These are phyloP conservation scores for Escallonia herrerae DNA, from an alignment of 129 eudicot species.

Conservation along the genomic window DNA sequence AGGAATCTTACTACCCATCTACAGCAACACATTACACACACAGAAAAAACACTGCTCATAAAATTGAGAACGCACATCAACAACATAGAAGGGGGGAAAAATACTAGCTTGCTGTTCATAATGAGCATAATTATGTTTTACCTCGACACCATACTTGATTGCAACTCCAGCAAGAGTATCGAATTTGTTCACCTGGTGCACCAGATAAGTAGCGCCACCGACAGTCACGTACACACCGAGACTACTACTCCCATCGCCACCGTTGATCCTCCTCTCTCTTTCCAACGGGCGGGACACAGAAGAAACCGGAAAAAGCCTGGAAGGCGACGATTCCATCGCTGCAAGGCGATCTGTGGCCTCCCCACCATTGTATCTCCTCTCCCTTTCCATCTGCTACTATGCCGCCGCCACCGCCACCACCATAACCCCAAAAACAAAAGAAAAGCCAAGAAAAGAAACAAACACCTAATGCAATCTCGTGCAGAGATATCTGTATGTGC, in stretches of 20 bases:
- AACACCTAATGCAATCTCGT: not conserved
- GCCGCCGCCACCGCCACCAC: conserved; percentile 10
- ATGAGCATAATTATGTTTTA: conserved; percentile 2
- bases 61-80: no score
- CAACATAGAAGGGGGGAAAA: no score
- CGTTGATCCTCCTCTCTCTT: no score
- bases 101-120: not conserved
- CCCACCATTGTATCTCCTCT: conserved; percentile 17
- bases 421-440: no score
- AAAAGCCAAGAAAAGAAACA: not conserved
- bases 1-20: no score
- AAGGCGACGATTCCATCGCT: conserved; percentile 15
- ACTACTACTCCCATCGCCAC: conserved; percentile 12
- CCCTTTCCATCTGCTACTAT: conserved; percentile 6
- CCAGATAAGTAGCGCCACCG: conserved; percentile 41
- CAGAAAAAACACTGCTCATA: no score
- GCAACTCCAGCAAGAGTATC: conserved; percentile 98
- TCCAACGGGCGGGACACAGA: conserved; percentile 8
- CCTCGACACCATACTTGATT: conserved; percentile 95
- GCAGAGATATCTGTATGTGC: not conserved
- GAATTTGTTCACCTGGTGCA: conserved; percentile 60
- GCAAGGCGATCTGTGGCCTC: conserved; percentile 13
- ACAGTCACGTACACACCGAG: conserved; percentile 17
- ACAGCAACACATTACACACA: no score
- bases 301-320: conserved; percentile 15